Base-by-base conservation (phyloP, 306 rosid species). In the Dryas drummondii region DNA sequence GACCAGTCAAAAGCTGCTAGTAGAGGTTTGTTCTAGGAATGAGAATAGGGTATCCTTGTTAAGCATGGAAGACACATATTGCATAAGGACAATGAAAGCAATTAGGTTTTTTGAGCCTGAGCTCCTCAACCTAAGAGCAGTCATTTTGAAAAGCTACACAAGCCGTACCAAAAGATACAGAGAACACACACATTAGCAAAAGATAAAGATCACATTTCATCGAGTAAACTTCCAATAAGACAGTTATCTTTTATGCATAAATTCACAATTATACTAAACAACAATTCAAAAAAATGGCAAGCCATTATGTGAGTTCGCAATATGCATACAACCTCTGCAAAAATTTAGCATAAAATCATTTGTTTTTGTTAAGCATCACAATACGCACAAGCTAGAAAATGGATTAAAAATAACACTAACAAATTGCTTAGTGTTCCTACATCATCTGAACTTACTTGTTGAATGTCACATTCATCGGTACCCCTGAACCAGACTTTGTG, bases 401-500 rank as follows among this genome's bases (percentile, higher is more conserved):
- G 40, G 9, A 53, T 26, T 9, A 70, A n/a, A 19, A 41, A 6
- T 54, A 37, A 70, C 41, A 54, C 46, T 15, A 19, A 50, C 60
- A 52, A 51, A 69, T 37, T 51, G 49, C 49, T 37, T 51, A 37
- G 16, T n/a, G n/a, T 16, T 16, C 50, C 59, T 9, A 27, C 32
- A 48, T 58, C 46, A 13, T 44, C 82, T 68, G 42, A 80, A 76
- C 92, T 80, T 83, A 94, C 98, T 90, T 86, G 80, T 90, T 88
- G 88, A 91, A 86, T 57, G 84, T 79, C 53, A 94, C 96, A 73
- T 81, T 88, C 88, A 91, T 80, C 48, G 94, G 90, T 71, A 68
- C 54, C 50, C 81, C 88, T 52, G 98, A 90, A 68, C 98, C 98
- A 37, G 93, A 88, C 82, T 94, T 94, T 57, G 96, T 64, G 64